Evolutionary conservation across 2,329 filamentous ascomycete species (phyloP).

Genomic region (Pseudohalonectria lignicola): DNA sequence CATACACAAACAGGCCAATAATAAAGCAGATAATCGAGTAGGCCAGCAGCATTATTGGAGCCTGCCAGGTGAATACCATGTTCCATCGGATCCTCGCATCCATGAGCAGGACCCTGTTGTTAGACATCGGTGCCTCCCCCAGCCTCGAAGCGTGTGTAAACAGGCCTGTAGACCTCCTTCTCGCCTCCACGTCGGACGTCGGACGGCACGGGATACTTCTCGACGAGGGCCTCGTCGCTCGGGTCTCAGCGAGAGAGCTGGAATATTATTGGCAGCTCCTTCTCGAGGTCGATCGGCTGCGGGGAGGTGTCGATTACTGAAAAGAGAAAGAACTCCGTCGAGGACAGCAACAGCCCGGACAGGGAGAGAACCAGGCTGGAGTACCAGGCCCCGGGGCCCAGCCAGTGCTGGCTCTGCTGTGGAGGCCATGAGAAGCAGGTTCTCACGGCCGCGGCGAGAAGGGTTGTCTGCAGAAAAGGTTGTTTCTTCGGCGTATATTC

Average conservation of each 20-base stretch:
- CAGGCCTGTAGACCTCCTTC: too few relatives aligned
- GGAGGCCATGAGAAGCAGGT: neutral
- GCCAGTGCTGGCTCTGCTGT: neutral
- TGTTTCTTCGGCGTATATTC: too few relatives aligned
- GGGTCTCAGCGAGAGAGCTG: too few relatives aligned
- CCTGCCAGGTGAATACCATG: neutral
- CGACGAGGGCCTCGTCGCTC: too few relatives aligned
- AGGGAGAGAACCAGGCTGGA: neutral
- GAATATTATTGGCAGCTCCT: neutral
- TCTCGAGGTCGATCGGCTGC: neutral
- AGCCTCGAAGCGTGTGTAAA: too few relatives aligned
- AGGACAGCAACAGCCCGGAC: neutral
- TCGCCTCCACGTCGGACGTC: too few relatives aligned
- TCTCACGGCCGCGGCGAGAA: neutral
- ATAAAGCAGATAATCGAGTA: neutral
- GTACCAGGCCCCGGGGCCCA: neutral
- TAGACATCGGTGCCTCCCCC: too few relatives aligned
- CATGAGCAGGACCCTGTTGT: too few relatives aligned
- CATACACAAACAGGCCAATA: neutral
- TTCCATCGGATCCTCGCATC: too few relatives aligned
- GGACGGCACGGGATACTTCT: too few relatives aligned
- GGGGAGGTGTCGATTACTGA: neutral
- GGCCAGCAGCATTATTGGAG: neutral
- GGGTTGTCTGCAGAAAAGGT: neutral
- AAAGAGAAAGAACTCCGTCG: neutral